Evolutionary conservation across 345 rosid genomes (phyloP), one percentile per base, ranked within the genome.

Genomic region (Barbarea vulgaris): DNA sequence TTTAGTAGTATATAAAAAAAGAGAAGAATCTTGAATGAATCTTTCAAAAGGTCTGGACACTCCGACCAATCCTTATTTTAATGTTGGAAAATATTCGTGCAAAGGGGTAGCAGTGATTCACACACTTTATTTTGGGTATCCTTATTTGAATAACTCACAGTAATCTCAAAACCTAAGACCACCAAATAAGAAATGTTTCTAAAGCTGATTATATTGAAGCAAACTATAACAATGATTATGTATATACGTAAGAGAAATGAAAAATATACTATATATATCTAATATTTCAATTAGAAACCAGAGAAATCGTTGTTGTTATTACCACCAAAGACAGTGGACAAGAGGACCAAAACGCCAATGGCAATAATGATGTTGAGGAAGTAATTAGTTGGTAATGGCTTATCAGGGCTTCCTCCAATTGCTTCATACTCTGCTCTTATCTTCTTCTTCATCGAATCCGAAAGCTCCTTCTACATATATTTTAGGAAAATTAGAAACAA

Each of bases 401-500:
- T 87, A 80, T 90, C 80, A 44, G 95, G 96, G 67, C 92, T 91
- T 76, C 97, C 97, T 73, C 93, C 92, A 5, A 94, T 0, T 17
- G 87, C 93, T 84, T 87, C 83, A 28, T 88, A 94, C 84, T 89
- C 97, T 46, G 95, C 88, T 75, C 89, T 79, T 52, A 91, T 88
- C 89, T 87, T 94, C 95, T 90, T 87, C 87, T 94, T 90, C 98
- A 91, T 90, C 30, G 88, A 25, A 9, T 87, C 93, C 48, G 95
- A 88, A n/a, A 94, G 83, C 80, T 88, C 95, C 63, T 85, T 88
- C 97, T 86, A 91, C 87, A 85, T 75, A 19, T 30, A 51, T 28
- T 12, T 37, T 15, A 9, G 34, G 15, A 52, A 13, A 47, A 47
- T 6, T 15, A 9, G 3, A 15, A 58, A 21, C 39, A 60, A 52